Evolutionary conservation across 345 rosid genomes (phyloP), one percentile per base, ranked within the genome.

Genomic region (Acer yangbiense): DNA sequence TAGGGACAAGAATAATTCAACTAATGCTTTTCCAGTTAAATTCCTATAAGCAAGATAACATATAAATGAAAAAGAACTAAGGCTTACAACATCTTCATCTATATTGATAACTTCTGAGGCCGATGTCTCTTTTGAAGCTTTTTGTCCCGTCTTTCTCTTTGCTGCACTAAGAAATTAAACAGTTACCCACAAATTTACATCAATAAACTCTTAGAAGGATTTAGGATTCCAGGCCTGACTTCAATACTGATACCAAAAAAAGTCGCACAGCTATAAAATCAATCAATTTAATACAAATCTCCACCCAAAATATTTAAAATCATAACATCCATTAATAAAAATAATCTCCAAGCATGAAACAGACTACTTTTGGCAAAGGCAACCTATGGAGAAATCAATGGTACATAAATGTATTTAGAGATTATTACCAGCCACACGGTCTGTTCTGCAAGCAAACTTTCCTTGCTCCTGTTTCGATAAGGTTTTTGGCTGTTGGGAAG

Each of bases 401-500:
- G 23, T 63, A 74, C 60, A 35, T 35, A 64, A 48, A 69, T 5
- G 25, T 77, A 54, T 66, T 21, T 29, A 75, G 44, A 77, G 21
- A 58, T 74, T 20, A 74, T 82, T 84, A 89, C 95, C 93, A 74
- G 85, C 65, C 71, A 74, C 41, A 65, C 68, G 76, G 46, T 39
- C 63, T n/a, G 48, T 54, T 82, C 79, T 82, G 32, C 82, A 63
- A 55, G 62, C 71, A 57, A 83, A 58, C 74, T 79, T 83, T 60
- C 73, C 57, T 12, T 17, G 81, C 73, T 80, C 84, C 80, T 72
- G 82, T 74, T 81, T 82, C 32, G 75, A 65, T 71, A 72, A 75
- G 55, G 68, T 32, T 77, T 82, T 79, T 21, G 66, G 80, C 81
- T 65, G 74, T 75, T 67, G 79, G 65, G 48, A 43, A 64, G 76